Evolutionary conservation across 2,329 filamentous ascomycete genomes (phyloP), one percentile per base, ranked within the genome.

Genomic region (Calonectria crousiana): DNA sequence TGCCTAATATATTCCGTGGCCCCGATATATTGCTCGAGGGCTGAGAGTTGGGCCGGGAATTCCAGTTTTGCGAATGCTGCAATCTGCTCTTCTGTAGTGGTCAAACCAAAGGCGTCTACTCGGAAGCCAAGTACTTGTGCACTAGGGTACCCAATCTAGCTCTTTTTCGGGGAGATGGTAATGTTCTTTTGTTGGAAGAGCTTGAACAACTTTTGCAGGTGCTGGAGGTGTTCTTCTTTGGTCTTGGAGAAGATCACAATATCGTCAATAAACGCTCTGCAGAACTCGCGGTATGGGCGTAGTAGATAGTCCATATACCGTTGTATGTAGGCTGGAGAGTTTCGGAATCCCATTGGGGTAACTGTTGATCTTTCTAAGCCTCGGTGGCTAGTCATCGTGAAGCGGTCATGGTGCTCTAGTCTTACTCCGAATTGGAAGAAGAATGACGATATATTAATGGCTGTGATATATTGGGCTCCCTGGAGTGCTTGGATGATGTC

Each of bases 61-160:
- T 58, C 20, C 6, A 69, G 51, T 14, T 69, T 32, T 5, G 36
- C 26, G 11, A 69, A 60, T 2, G 38, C 67, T 2, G 51, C 67
- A 3, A 69, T 47, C 16, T 52, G 4, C 28, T 69, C 51, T 4
- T 20, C 34, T 30, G 36, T 69, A 3, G 34, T 69, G 6, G 23
- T 58, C 3, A 69, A 16, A 4, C 67, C 36, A 16, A 69, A 30
- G 14, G 28, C 38, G 34, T 69, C 36, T n/a, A 69, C 26, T 6
- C 16, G 23, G 20, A 69, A 69, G 52, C 67, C 30, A 1, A 69
- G 16, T 1, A 69, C 16, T 18, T 67, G n/a, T 26, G 65, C 65
- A 16, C 65, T 67, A 41, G 65, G 32, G 13, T 67, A 67, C 5
- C 49, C 49, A n/a, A 67, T 56, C 65, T 32, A 67, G 13, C 65